Conservation (phyloP, 2,329 filamentous ascomycete species). For the Alternaria dauci region DNA sequence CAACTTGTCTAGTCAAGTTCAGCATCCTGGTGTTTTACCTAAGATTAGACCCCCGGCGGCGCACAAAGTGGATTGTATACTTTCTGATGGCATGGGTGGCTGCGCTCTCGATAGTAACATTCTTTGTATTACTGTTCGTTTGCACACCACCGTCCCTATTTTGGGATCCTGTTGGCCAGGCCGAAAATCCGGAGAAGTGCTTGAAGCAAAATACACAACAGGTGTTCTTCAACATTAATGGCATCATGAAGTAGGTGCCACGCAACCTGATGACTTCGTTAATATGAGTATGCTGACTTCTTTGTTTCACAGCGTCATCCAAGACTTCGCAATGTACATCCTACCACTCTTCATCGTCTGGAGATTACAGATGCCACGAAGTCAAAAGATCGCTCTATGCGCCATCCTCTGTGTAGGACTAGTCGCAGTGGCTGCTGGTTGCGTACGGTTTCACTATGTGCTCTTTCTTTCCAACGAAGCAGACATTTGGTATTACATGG, state of each 20-base stretch:
- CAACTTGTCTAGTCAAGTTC: background rate
- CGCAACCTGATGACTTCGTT: background rate
- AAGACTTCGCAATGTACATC: constrained; percentile 1
- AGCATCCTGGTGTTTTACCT: background rate
- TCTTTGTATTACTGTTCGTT: background rate
- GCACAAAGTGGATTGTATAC: background rate
- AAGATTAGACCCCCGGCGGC: background rate
- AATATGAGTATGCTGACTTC: background rate
- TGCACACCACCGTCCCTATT: background rate
- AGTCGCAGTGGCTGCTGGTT: background rate
- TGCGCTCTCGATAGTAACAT: background rate
- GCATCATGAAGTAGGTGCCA: background rate
- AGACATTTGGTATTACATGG: constrained; percentile 1
- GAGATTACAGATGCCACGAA: background rate
- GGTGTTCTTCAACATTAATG: constrained; percentile 3
- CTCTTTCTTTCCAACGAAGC: background rate
- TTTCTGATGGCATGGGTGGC: background rate
- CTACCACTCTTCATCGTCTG: background rate
- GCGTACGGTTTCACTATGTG: background rate
- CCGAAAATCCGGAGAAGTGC: background rate
- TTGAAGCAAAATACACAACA: background rate
- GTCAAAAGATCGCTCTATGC: background rate
- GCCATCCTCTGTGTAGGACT: background rate
- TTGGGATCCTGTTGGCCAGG: background rate
- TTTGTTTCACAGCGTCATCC: background rate